Percentiles rank a stretch among this genome's conserved stretches.
These are phyloP conservation scores for Stephania yunnanensis DNA, from an alignment of 164 flowering plant species.

Conservation along the genomic window DNA sequence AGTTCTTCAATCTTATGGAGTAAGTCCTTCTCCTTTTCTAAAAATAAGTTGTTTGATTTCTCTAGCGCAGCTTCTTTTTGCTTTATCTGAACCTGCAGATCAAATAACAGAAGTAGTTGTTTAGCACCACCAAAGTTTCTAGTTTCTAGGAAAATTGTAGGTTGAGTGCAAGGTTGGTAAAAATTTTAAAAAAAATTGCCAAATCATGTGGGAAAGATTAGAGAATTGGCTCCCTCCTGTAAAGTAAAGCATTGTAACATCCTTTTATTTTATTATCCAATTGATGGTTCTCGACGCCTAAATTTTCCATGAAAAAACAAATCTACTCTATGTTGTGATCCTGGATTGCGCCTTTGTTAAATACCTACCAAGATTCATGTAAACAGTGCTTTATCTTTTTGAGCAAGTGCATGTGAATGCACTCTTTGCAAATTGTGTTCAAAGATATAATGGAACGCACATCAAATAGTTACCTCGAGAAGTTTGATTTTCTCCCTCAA, in stretches of 20 bases:
- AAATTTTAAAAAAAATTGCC: background rate
- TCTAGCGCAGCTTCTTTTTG: slow-evolving; percentile 61
- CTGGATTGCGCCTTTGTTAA: background rate
- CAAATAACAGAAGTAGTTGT: slow-evolving; percentile 3
- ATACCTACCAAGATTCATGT: background rate
- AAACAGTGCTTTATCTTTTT: background rate
- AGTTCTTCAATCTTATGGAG: slow-evolving; percentile 52
- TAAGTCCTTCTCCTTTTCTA: slow-evolving; percentile 71
- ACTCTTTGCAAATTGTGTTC: background rate
- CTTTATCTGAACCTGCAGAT: slow-evolving; percentile 51
- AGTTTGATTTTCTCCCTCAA: slow-evolving; percentile 59
- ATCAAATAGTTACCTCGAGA: slow-evolving; percentile 51
- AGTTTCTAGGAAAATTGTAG: background rate
- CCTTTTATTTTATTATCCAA: background rate
- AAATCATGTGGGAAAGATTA: background rate
- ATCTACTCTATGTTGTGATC: background rate
- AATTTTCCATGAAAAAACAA: background rate
- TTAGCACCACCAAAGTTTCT: background rate
- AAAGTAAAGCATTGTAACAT: background rate
- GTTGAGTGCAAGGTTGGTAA: background rate
- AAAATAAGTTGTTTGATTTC: slow-evolving; percentile 40
- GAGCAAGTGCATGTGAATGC: too few species aligned
- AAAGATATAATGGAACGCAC: background rate
- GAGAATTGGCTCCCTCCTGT: background rate
- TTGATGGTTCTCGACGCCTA: background rate